phyloP scores from a whole-genome alignment of 1,284 basidiomycete genomes.

The Cutaneotrichosporon cavernicola region DNA sequence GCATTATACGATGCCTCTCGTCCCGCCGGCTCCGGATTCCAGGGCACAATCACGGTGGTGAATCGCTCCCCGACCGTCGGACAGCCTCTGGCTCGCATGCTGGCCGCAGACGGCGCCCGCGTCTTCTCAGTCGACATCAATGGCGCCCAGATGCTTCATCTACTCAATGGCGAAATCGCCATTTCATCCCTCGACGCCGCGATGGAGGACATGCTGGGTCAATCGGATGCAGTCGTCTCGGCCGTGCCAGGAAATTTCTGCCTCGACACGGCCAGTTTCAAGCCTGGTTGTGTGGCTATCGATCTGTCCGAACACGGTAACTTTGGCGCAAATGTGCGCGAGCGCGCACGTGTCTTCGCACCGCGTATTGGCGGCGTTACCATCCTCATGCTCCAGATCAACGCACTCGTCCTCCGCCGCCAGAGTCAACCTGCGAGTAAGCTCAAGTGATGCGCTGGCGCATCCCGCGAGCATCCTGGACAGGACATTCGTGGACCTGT shows the following conservation, averaged over 20 bases:
- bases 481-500: not conserved
- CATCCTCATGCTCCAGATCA: slow-evolving; percentile 31
- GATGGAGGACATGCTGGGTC: not conserved
- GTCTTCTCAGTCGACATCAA: slow-evolving; percentile 95
- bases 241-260: slow-evolving; percentile 59
- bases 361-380: slow-evolving; percentile 33
- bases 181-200: not conserved
- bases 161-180: not conserved
- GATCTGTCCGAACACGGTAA: slow-evolving; percentile 35
- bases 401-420: slow-evolving; percentile 25
- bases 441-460: not conserved
- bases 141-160: slow-evolving; percentile 43
- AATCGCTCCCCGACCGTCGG: slow-evolving; percentile 98
- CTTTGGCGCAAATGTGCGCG: slow-evolving; percentile 31
- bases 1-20: slow-evolving; percentile 16
- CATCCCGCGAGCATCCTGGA: not conserved
- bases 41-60: slow-evolving; percentile 78
- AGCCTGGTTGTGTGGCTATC: slow-evolving; percentile 27
- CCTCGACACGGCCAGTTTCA: slow-evolving; percentile 25
- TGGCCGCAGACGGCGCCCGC: slow-evolving; percentile 92
- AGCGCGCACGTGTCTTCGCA: slow-evolving; percentile 24
- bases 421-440: not conserved
- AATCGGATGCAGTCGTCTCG: slow-evolving; percentile 72
- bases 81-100: slow-evolving; percentile 84
- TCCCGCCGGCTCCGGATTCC: slow-evolving; percentile 19